A percentile compares a stretch with the other conserved stretches of the same genome.
These are phyloP conservation scores for Physcomitrellopsis africana DNA, from an alignment of 225 moss, liverwort and hornwort species.

Conservation along the genomic window DNA sequence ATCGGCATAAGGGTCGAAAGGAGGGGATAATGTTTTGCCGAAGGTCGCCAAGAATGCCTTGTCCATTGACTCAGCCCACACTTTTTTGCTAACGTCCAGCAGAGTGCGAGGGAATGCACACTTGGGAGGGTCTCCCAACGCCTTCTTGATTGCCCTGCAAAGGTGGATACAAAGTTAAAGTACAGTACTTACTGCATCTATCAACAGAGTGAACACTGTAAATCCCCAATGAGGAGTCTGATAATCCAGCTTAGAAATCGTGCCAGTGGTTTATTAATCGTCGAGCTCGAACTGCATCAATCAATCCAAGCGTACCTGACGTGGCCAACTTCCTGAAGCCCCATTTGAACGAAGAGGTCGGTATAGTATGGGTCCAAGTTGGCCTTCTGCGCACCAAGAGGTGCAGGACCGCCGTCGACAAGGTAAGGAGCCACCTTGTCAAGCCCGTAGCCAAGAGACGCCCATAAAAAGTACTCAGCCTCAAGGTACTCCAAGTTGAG, in stretches of 20 bases:
- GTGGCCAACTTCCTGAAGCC: constrained; percentile 79
- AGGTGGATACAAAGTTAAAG: no score
- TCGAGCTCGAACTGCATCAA: no score
- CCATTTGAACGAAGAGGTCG: constrained; percentile 57
- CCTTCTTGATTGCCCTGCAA: constrained; percentile 42
- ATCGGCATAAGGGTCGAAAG: constrained; percentile 62
- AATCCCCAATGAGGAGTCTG: no score
- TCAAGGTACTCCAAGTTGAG: constrained; percentile 83
- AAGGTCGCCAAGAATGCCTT: constrained; percentile 33
- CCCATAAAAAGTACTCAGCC: constrained; percentile 68
- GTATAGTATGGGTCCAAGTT: constrained; percentile 40
- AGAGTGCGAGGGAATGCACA: constrained; percentile 67
- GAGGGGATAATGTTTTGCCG: constrained; percentile 52
- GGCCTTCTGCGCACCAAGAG: constrained; percentile 69
- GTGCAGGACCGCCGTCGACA: constrained; percentile 57
- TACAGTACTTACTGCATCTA: no score
- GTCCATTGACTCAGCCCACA: constrained; percentile 59
- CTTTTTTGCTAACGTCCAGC: constrained; percentile 52
- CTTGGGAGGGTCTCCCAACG: constrained; percentile 26
- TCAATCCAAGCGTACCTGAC: constrained; percentile 19
- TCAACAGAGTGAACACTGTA: no score
- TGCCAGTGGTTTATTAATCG: no score
- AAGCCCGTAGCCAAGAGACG: constrained; percentile 59
- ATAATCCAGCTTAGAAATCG: no score
- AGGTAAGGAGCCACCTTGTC: constrained; percentile 47